These are phyloP conservation scores for Russula olivacea DNA, from an alignment of 768 basidiomycete genomes.

Conservation along the genomic window DNA sequence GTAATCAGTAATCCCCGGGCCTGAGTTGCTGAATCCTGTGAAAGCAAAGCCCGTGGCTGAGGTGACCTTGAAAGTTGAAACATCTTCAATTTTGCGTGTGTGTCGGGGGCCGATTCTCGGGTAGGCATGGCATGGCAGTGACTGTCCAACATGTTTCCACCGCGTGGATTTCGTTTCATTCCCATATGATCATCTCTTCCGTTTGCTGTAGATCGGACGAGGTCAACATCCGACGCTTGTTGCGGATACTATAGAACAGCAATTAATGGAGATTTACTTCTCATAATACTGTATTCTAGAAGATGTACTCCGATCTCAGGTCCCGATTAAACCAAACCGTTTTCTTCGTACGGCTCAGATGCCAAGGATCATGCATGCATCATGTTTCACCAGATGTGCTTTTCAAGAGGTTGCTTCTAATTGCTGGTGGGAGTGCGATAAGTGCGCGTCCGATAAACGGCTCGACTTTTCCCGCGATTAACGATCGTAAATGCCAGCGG, in stretches of 20 bases:
- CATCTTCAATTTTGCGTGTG: neutral
- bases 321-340: too few species aligned
- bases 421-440: neutral
- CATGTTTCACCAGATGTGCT: too few species aligned
- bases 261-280: too few species aligned
- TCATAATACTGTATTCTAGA: too few species aligned
- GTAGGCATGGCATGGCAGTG: too few species aligned
- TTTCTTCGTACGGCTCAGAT: neutral
- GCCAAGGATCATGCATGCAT: too few species aligned
- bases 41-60: too few species aligned
- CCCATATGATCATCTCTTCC: neutral
- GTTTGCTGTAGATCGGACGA: neutral
- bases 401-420: neutral
- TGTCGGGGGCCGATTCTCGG: neutral
- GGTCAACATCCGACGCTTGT: neutral
- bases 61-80: neutral
- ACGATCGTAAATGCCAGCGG: neutral
- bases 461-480: too few species aligned
- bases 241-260: neutral
- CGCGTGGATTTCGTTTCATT: neutral
- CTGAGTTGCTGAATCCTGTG: too few species aligned
- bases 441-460: too few species aligned
- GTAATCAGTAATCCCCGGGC: too few species aligned
- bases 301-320: neutral
- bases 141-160: too few species aligned